Evolutionary conservation across 768 basidiomycete genomes (phyloP), one percentile per base, ranked within the genome.

Genomic region (Boletus pseudo-olivaceus): DNA sequence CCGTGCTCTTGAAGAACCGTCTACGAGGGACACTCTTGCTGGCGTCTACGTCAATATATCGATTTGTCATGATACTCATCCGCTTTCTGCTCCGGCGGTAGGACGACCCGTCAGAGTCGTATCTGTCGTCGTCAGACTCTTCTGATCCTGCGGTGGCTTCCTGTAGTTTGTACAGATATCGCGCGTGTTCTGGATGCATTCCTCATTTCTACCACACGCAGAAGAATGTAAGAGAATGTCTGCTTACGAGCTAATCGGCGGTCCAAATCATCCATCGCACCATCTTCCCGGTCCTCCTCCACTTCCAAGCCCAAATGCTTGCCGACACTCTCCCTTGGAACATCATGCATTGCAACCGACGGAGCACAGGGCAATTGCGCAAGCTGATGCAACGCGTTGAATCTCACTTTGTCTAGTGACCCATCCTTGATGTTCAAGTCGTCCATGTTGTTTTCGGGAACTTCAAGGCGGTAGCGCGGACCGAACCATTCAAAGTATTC

Each of bases 401-500:
- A 91, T 87, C 87, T 82, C 50, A 95, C 87, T 62, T 78, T 78
- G 53, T 96, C 87, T 33, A 98, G 72, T 29, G 90, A 88, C 10
- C 82, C 82, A 61, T 95, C 88, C 58, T 80, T 82, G 55, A 86
- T 71, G 67, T 98, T 99, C 62, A 90, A 73, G 64, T 98, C 93
- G 56, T 97, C 94, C 89, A 96, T 92, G 65, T 98, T 98, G 64
- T 89, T 98, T 58, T 82, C 79, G 26, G 84, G 79, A 2, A 99
- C 95, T 65, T 98, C 95, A 35, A 99, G 77, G 56, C 94, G 79
- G 72, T 95, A 99, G 56, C 94, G 77, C 15, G 96, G 96, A 0
- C 95, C 97, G 68, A 95, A 98, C 87, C 94, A 99, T 70, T 98
- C 96, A 67, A 98, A 91, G 69, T 93, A 96, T 61, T 86, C 82